Evolutionary conservation across 2,329 filamentous ascomycete genomes (phyloP).

Genomic region (Metarhizium album): DNA sequence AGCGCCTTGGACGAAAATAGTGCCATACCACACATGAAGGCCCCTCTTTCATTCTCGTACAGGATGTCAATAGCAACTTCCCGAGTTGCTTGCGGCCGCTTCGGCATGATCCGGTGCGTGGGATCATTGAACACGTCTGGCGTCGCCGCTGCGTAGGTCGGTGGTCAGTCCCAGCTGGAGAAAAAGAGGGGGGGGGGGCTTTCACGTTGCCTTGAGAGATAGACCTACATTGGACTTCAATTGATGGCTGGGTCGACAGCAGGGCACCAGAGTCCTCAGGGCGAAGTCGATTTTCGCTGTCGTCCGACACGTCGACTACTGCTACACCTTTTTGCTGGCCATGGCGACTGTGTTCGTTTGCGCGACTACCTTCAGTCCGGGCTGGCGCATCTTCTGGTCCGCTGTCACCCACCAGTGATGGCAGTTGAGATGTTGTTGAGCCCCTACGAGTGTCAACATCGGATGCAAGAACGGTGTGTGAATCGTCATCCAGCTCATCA

Average conservation of each 20-base stretch:
- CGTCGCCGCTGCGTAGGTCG: conserved; percentile 18
- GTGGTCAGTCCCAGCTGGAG: background rate
- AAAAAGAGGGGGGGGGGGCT: no score
- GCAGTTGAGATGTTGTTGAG: conserved; percentile 9
- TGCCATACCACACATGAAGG: conserved; percentile 77
- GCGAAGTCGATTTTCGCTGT: conserved; percentile 1
- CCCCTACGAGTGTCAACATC: background rate
- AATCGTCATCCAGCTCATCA: conserved; percentile 15
- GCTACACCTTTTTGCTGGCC: background rate
- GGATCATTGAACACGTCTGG: conserved; percentile 14
- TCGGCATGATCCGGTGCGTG: conserved; percentile 24
- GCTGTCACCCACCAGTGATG: conserved; percentile 5
- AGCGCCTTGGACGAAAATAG: conserved; percentile 84
- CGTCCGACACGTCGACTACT: background rate
- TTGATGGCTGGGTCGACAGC: conserved; percentile 18
- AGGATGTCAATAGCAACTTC: conserved; percentile 68
- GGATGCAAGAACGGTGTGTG: conserved; percentile 13
- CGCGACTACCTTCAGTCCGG: background rate
- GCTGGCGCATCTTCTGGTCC: background rate
- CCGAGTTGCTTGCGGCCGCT: conserved; percentile 25
- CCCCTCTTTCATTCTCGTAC: conserved; percentile 91
- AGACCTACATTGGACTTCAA: conserved; percentile 21
- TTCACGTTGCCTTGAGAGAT: background rate
- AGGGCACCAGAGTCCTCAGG: conserved; percentile 8
- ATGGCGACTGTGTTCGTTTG: background rate